Conservation (phyloP, 495 filamentous ascomycete genomes). For the Apodospora peruviana region DNA sequence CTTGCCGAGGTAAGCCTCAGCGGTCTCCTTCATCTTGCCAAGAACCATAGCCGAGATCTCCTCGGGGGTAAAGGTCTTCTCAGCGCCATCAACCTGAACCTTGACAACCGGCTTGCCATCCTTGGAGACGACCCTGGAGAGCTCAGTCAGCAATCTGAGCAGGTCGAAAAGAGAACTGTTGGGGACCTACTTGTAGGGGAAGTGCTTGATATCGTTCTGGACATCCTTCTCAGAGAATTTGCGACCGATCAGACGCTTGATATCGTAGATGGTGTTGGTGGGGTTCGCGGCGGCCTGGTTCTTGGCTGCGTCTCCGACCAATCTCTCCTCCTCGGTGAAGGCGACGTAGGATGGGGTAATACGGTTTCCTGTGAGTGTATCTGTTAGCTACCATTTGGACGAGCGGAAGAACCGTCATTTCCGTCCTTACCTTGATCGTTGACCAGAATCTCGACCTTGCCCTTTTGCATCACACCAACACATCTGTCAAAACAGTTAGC, state of each 20-base stretch:
- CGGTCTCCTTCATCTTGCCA: conserved; percentile 96
- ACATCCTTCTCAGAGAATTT: conserved; percentile 84
- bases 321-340: conserved; percentile 94
- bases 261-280: conserved; percentile 78
- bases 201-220: conserved; percentile 81
- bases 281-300: conserved; percentile 98
- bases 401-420: no score
- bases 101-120: conserved; percentile 76
- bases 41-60: conserved; percentile 85
- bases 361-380: conserved; percentile 68
- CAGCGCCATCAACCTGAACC: conserved; percentile 66
- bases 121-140: conserved; percentile 57
- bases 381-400: conserved; percentile 3
- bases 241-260: conserved; percentile 91
- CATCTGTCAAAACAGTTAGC: conserved; percentile 33
- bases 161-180: not conserved
- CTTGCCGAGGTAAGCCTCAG: conserved; percentile 88
- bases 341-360: conserved; percentile 98
- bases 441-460: conserved; percentile 95
- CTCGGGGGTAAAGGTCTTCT: conserved; percentile 79
- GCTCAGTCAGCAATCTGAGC: conserved; percentile 6
- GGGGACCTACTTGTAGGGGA: conserved; percentile 67
- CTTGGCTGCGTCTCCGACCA: conserved; percentile 98
- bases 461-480: conserved; percentile 98
- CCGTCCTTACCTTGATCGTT: conserved; percentile 69